Base-by-base conservation (phyloP, 345 rosid species). In the Linum trigynum region DNA sequence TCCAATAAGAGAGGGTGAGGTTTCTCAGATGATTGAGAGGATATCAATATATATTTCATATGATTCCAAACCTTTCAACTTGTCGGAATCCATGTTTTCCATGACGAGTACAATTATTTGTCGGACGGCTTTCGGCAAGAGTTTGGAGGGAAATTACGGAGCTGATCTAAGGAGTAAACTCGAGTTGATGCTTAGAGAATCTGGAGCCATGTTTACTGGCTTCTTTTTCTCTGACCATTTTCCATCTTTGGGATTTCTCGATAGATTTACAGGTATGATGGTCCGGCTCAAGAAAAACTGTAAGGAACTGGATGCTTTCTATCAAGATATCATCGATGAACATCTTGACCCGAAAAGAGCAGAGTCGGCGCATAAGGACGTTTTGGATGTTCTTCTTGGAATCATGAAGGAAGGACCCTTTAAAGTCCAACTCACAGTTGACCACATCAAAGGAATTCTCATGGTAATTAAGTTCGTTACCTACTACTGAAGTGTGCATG, bases 281-380 rank as follows among this genome's bases (percentile, higher is more conserved):
- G 3, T 2, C 12, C 51, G 51, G 51, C 51, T 67, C 0, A 57
- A 59, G 2, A 67, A 59, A 17, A 48, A 23, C 35, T 58, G 58
- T n/a, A 37, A 43, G 10, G 70, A 43, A 15, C 4, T 67, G 7
- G 70, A 67, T 45, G 43, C 3, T 9, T 58, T 67, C 6, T 58
- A 67, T 7, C 64, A 67, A 59, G 56, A 67, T n/a, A 37, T 67
- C 2, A 67, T 67, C 3, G 64, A 67, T 17, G 64, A 67, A 37
- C 70, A 67, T 8, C 64, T 67, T 17, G 57, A 58, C 45, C 63
- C 57, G 2, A 59, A 67, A 0, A 57, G 51, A 45, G 51, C 12
- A 14, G 12, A 45, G 51, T 2, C 51, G 2, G 51, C 7, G 2
- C 51, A 45, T 7, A 14, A 45, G 1, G 51, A 45, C 12, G 7